Evolutionary conservation across 2,329 filamentous ascomycete species (phyloP), one percentile per base, ranked within the genome.

Genomic region (Nemania bipapillata): DNA sequence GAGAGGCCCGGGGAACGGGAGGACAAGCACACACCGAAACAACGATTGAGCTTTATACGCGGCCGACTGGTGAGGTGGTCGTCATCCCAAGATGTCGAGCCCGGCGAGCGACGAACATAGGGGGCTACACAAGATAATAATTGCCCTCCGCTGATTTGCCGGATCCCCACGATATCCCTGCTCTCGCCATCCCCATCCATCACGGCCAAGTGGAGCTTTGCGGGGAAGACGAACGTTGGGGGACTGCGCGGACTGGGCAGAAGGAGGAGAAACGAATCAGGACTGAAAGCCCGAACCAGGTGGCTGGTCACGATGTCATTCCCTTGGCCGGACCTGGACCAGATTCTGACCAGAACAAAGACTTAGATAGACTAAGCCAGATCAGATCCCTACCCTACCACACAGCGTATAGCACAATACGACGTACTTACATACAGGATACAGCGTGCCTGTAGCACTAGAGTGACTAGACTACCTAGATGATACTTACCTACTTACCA

Each of bases 71-170:
- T 32, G 40, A 24, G 28, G 22, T 49, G 28, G 11, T 40, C n/a
- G 11, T 35, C 26, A 49, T 15, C 32, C 50, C 28, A 20, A 24
- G 20, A 47, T 32, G 24, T 57, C n/a, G 4, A 42, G 57, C 26
- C 4, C 35, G 62, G n/a, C 35, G 15, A 59, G 32, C 53, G 26
- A 63, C 50, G 22, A 32, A 52, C 30, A 35, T 55, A 26, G 52
- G 57, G 47, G 20, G 52, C 28, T 32, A 50, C 35, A 24, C 26
- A 35, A 20, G 4, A 40, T 35, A 55, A 40, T 49, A 63, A 54
- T 62, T 58, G 32, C 63, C 52, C 35, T 26, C 49, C 28, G 55
- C 53, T 69, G 66, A 71, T 71, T 71, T 55, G 69, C 22, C 63
- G 40, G 37, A 45, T 50, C 15, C 24, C 26, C 49, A 22, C 30